Base-by-base conservation (phyloP, 1,139 yeast species). In the Blastobotrys malaysiensis region DNA sequence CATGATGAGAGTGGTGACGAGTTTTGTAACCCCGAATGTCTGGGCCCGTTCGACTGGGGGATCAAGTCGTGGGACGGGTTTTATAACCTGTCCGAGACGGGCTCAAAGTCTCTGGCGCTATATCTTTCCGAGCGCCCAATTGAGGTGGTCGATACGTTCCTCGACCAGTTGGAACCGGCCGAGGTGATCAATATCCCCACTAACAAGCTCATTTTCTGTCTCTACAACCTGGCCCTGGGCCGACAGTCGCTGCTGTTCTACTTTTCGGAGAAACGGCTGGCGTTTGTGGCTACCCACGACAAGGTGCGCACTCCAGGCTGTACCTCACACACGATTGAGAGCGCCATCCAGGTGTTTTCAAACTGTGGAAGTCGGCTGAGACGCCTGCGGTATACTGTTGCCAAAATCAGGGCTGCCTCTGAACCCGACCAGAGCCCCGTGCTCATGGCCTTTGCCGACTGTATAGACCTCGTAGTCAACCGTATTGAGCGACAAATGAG, bases 361-460 rank as follows among this genome's bases (percentile, higher is more conserved):
- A 52, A 49, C 1, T 59, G 65, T 18, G 73, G 73, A 11, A 58
- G 66, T 27, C 59, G 62, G 20, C 19, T 65, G 5, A 53, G 61
- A 9, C 59, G 73, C 16, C 56, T 69, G 36, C 51, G 52, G 13
- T 61, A 61, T 27, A 68, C 69, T 0, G 57, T 59, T 0, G 47
- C 51, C 11, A 57, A 52, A 22, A 58, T 65, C 14, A 31, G 39
- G 16, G 39, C 9, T 3, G 45, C 46, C n/a, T 45, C 51, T 4
- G 53, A 52, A n/a, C 44, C 22, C 5, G 16, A 57, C 9, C 56
- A 58, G 2, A 61, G 60, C 13, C 59, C 68, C 2, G 57, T 68
- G 19, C 57, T 65, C 39, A 55, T 64, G 18, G 65, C 72, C 9
- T 62, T 69, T 45, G 65, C 68, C 1, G 57, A 63, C 44, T 64